These are phyloP conservation scores for Cyclospora cayetanensis DNA, from an alignment of 169 alveolate species.

Conservation along the genomic window DNA sequence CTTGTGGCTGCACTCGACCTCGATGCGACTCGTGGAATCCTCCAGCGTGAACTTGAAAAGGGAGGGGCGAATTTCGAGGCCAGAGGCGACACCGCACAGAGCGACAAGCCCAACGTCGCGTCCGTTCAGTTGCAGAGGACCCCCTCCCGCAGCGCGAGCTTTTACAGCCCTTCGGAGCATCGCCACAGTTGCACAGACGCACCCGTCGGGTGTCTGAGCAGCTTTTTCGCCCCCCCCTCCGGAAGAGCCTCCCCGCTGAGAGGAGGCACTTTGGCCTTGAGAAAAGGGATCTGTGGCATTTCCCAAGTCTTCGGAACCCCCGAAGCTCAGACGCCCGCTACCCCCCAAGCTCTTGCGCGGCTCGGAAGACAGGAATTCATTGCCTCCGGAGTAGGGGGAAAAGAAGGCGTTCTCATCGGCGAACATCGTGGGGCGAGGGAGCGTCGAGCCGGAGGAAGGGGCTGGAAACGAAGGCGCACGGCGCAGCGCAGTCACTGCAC, in stretches of 20 bases:
- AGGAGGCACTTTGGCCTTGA: not conserved
- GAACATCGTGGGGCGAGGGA: not conserved
- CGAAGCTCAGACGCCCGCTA: not conserved
- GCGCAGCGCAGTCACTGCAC: not conserved
- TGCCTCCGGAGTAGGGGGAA: not conserved
- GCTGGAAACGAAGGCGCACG: not conserved
- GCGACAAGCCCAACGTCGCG: constrained; percentile 21
- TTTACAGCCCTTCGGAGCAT: not conserved
- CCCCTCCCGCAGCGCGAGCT: not conserved
- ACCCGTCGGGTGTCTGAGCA: constrained; percentile 28
- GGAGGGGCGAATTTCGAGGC: constrained; percentile 29
- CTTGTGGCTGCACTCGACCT: constrained; percentile 12
- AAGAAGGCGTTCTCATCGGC: constrained; percentile 22
- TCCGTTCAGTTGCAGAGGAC: constrained; percentile 19
- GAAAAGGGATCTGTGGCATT: not conserved
- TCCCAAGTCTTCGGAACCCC: not conserved
- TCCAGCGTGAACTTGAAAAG: not conserved
- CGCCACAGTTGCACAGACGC: not conserved
- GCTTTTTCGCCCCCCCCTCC: no score
- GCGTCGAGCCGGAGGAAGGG: not conserved
- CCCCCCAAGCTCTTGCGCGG: constrained; percentile 18
- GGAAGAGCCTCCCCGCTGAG: not conserved
- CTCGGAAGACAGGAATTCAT: not conserved
- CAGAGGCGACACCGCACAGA: constrained; percentile 34
- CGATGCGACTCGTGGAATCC: constrained; percentile 17